Base-by-base conservation (phyloP, 805 yeast genomes). In the Starmera caribaea region DNA sequence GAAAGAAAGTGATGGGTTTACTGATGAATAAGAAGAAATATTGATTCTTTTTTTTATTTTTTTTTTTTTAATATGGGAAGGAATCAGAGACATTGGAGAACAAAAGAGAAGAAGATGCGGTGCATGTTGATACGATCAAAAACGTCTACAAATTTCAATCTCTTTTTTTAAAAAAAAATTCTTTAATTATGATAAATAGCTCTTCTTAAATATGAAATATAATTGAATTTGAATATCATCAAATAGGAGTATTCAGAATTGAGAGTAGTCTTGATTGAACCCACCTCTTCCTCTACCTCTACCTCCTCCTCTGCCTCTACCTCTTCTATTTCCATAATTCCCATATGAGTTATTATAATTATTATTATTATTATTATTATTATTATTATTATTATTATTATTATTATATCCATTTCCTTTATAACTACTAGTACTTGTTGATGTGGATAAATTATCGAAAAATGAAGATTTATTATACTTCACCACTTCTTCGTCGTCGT, bases 381-480 rank as follows among this genome's bases (percentile, higher is more conserved):
- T 3, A 7, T 9, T 9, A 21, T 21, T 7, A 21, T 10, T 33
- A 14, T 24, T 13, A 16, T 26, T 34, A 28, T 24, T 26, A 4
- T 16, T 26, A 8, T 13, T 12, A n/a, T n/a, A n/a, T n/a, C n/a
- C n/a, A n/a, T n/a, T n/a, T n/a, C n/a, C n/a, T n/a, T n/a, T n/a
- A n/a, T n/a, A n/a, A n/a, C n/a, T n/a, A 10, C 14, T 14, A 10
- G 16, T 14, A 10, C 11, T 73, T 31, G 79, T 61, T 4, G 87
- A 79, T 10, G 87, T 74, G 10, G 95, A 82, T 41, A 90, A 75
- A 45, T 74, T 76, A 61, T 92, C 97, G 54, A 90, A 90, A 60
- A 92, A 90, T 2, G 97, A 88, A 12, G 87, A 75, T 53, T 74
- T 73, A 59, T 80, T 87, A 64, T 88, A 74, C 65, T 92, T 92